Conservation (phyloP, 306 rosid species). For the Pyrus pyrifolia region DNA sequence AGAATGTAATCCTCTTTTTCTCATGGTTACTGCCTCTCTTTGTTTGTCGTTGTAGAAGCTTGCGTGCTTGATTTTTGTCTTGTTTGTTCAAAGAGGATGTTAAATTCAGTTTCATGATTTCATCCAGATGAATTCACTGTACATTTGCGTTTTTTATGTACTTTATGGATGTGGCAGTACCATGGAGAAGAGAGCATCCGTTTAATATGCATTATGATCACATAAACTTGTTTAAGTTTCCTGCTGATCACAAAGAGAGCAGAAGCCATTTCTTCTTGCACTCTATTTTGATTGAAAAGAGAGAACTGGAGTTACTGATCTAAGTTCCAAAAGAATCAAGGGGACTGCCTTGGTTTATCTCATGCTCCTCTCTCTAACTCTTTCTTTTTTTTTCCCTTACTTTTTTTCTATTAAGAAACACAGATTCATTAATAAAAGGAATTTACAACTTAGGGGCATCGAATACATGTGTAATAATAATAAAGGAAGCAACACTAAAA, state of each 20-base stretch:
- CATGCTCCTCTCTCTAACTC: background rate
- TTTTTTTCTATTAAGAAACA: background rate
- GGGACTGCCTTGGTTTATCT: background rate
- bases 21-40: background rate
- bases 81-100: background rate
- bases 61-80: background rate
- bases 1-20: background rate
- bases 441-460: background rate
- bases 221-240: background rate
- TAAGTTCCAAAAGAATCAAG: background rate
- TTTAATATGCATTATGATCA: background rate
- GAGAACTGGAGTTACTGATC: background rate
- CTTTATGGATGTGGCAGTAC: background rate
- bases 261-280: background rate
- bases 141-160: background rate
- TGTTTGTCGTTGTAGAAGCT: background rate
- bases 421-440: background rate
- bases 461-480: too few relatives aligned
- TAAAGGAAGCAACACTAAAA: background rate
- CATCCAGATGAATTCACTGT: background rate
- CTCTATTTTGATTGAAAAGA: background rate
- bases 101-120: background rate
- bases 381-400: background rate
- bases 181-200: background rate
- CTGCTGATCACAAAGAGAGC: background rate